Evolutionary conservation across 2,329 filamentous ascomycete genomes (phyloP).

Genomic region (Teratosphaeria destructans): DNA sequence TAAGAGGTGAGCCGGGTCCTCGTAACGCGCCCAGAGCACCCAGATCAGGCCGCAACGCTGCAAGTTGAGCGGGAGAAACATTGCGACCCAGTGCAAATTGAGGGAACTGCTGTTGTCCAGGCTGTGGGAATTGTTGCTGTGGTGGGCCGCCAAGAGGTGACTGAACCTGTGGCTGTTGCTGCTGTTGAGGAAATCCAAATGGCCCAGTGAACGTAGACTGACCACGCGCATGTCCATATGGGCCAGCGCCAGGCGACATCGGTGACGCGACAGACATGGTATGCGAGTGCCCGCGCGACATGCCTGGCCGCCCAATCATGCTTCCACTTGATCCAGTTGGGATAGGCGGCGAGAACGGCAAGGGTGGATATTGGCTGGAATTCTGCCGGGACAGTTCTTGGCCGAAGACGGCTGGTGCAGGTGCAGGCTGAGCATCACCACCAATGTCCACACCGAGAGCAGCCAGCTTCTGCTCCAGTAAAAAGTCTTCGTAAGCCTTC

Average conservation of each 20-base stretch:
- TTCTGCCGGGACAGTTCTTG: conserved; percentile 57
- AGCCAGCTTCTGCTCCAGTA: conserved; percentile 85
- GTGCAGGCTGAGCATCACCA: conserved; percentile 52
- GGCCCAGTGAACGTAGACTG: conserved; percentile 62
- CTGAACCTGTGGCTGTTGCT: conserved; percentile 21
- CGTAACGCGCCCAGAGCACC: conserved; percentile 12
- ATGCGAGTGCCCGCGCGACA: conserved; percentile 31
- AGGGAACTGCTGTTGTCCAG: conserved; percentile 5
- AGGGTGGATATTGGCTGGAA: conserved; percentile 62
- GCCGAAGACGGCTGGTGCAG: conserved; percentile 39
- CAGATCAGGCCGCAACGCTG: conserved; percentile 21
- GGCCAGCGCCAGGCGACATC: conserved; percentile 51
- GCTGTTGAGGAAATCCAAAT: conserved; percentile 55
- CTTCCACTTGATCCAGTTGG: conserved; percentile 70
- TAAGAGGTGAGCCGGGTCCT: conserved; percentile 52
- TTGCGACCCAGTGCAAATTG: conserved; percentile 11
- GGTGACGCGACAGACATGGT: conserved; percentile 61
- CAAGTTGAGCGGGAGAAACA: conserved; percentile 35
- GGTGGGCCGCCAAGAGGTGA: neutral
- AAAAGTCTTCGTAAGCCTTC: conserved; percentile 69
- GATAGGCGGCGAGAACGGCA: conserved; percentile 75
- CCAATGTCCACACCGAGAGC: conserved; percentile 79
- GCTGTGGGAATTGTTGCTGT: conserved; percentile 18
- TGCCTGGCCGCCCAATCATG: conserved; percentile 32
- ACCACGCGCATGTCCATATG: conserved; percentile 53